Evolutionary conservation across 2,329 filamentous ascomycete species (phyloP).

Genomic region (Fusarium begoniae): DNA sequence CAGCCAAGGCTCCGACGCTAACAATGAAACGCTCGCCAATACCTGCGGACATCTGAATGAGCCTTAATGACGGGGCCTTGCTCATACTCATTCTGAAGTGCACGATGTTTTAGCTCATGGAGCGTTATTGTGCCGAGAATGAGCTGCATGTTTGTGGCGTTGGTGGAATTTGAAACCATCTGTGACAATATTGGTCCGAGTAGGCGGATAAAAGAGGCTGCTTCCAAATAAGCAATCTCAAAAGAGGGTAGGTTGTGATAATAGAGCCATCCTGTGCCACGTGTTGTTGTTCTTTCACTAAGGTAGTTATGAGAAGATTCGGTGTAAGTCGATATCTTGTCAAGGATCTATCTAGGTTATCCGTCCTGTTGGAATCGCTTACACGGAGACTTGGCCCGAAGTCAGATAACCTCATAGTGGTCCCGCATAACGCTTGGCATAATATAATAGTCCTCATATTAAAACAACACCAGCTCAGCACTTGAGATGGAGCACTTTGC

Average conservation of each 20-base stretch:
- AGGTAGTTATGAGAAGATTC: not conserved
- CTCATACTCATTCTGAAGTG: not conserved
- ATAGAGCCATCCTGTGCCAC: conserved; percentile 9
- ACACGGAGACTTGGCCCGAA: conserved; percentile 1
- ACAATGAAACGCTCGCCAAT: conserved; percentile 13
- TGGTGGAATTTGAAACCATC: conserved; percentile 2
- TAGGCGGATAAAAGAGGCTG: conserved; percentile 11
- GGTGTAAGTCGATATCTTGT: not conserved
- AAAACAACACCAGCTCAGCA: not conserved
- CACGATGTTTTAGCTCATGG: not conserved
- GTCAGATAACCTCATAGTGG: conserved; percentile 2
- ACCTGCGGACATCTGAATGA: conserved; percentile 26
- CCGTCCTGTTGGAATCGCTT: not conserved
- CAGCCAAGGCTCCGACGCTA: conserved; percentile 35
- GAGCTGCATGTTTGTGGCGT: conserved; percentile 8
- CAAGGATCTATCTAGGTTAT: conserved; percentile 11
- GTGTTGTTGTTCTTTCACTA: not conserved
- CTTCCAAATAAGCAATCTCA: not conserved
- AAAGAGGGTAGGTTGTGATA: not conserved
- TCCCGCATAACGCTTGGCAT: conserved; percentile 29
- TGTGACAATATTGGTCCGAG: conserved; percentile 18
- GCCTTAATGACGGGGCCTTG: conserved; percentile 12
- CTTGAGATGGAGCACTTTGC: not conserved
- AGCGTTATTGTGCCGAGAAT: not conserved
- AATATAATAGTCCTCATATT: not conserved